A percentile compares a stretch with the other conserved stretches of the same genome.
phyloP scores from a whole-genome alignment of 192 early-diverging fungal genomes.

The Backusella luteola region DNA sequence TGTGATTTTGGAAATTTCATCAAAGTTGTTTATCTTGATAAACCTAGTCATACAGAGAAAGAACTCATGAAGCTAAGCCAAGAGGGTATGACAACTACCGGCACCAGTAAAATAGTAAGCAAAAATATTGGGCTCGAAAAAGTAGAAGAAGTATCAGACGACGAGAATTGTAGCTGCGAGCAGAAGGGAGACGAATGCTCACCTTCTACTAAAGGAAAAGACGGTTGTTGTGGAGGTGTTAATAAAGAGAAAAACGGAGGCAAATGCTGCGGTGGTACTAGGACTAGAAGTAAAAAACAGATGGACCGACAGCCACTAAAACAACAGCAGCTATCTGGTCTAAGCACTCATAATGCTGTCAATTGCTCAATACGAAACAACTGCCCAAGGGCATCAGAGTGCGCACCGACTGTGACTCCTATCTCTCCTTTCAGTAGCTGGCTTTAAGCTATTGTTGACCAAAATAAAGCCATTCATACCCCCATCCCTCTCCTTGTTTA shows the following conservation, averaged over 20 bases:
- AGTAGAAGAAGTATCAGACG: neutral
- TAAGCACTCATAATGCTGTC: neutral
- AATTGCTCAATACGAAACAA: constrained; percentile 7
- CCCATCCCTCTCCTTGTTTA: neutral
- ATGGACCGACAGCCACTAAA: neutral
- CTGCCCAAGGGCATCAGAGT: constrained; percentile 7
- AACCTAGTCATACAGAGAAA: constrained; percentile 10
- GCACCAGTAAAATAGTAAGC: neutral
- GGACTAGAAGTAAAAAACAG: neutral
- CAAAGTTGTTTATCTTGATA: constrained; percentile 28
- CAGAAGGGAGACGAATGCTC: neutral
- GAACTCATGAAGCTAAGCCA: neutral
- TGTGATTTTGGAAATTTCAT: constrained; percentile 41
- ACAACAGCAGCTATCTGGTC: neutral
- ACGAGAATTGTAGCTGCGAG: neutral
- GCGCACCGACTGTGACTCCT: neutral
- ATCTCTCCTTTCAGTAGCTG: neutral
- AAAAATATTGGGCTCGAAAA: neutral
- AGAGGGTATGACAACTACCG: neutral
- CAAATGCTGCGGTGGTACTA: constrained; percentile 3
- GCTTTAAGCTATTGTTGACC: neutral
- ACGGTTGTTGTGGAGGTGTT: constrained; percentile 12
- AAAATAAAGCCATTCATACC: neutral
- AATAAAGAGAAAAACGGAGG: constrained; percentile 19
- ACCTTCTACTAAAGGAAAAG: neutral